Evolutionary conservation across 129 eudicot species (phyloP).

Genomic region (Dittrichia graveolens): DNA sequence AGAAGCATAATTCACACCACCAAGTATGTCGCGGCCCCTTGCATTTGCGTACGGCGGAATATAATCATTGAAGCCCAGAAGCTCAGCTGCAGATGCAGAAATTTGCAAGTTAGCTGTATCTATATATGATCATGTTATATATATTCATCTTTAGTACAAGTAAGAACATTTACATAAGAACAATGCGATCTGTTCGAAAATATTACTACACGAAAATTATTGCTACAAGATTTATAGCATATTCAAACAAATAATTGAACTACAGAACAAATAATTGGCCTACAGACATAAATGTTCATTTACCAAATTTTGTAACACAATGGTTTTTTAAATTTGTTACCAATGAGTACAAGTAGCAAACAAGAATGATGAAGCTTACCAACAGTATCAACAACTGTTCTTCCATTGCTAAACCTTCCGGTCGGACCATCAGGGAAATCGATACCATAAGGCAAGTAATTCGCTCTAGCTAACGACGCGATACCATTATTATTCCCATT

Average conservation of each 20-base stretch:
- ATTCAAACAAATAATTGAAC: no score
- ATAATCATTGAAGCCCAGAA: constrained; percentile 59
- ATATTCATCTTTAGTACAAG: neutral
- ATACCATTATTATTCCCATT: constrained; percentile 78
- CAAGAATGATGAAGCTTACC: constrained; percentile 39
- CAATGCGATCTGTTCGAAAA: neutral
- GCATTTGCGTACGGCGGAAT: constrained; percentile 63
- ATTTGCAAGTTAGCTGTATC: neutral
- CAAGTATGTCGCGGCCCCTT: constrained; percentile 52
- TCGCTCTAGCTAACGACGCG: constrained; percentile 74
- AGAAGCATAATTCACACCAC: constrained; percentile 81
- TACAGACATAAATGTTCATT: no score
- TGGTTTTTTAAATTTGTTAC: no score
- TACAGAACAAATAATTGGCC: no score
- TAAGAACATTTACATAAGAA: neutral
- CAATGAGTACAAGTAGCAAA: neutral
- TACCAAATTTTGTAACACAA: no score
- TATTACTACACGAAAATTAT: no score
- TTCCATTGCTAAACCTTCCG: constrained; percentile 74
- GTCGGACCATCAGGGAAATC: constrained; percentile 73
- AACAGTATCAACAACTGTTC: constrained; percentile 65
- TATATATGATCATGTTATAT: neutral
- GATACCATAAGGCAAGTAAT: constrained; percentile 83
- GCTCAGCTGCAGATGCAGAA: constrained; percentile 57
- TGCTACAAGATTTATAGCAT: no score